Conservation (phyloP, 2,329 filamentous ascomycete species). For the Aspergillus japonicus region DNA sequence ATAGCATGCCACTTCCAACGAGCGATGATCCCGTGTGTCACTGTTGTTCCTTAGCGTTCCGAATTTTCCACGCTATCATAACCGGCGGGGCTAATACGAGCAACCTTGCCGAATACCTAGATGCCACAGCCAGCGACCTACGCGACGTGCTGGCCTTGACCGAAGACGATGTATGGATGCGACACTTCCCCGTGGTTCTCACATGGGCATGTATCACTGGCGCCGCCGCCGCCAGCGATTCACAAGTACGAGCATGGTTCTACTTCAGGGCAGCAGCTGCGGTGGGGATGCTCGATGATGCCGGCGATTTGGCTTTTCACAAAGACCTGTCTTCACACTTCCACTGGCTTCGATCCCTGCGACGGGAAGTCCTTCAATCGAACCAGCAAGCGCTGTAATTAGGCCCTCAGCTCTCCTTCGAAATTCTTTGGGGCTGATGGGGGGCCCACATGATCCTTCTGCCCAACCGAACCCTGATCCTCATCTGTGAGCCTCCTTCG, state of each 20-base stretch:
- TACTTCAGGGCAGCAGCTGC: background rate
- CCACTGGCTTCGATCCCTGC: too few relatives aligned
- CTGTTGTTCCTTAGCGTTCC: background rate
- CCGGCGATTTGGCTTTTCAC: too few relatives aligned
- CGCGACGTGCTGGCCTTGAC: background rate
- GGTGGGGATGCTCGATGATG: background rate
- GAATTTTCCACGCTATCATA: background rate
- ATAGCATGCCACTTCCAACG: too few relatives aligned
- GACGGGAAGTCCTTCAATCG: too few relatives aligned
- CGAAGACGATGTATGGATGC: background rate
- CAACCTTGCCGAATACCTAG: background rate
- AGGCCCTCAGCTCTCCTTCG: too few relatives aligned
- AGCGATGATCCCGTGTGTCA: background rate
- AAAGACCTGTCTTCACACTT: too few relatives aligned
- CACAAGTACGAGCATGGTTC: background rate
- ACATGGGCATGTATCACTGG: slow-evolving; percentile 3
- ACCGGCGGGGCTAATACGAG: background rate
- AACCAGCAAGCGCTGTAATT: too few relatives aligned
- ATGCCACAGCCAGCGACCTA: background rate
- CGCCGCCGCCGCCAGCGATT: background rate
- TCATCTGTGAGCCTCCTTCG: too few relatives aligned
- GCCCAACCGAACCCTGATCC: too few relatives aligned
- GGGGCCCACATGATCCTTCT: too few relatives aligned
- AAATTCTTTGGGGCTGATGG: too few relatives aligned
- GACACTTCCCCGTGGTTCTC: background rate